Evolutionary conservation across 2,329 filamentous ascomycete species (phyloP), one percentile per base, ranked within the genome.

Genomic region (Fusarium caatingaense): DNA sequence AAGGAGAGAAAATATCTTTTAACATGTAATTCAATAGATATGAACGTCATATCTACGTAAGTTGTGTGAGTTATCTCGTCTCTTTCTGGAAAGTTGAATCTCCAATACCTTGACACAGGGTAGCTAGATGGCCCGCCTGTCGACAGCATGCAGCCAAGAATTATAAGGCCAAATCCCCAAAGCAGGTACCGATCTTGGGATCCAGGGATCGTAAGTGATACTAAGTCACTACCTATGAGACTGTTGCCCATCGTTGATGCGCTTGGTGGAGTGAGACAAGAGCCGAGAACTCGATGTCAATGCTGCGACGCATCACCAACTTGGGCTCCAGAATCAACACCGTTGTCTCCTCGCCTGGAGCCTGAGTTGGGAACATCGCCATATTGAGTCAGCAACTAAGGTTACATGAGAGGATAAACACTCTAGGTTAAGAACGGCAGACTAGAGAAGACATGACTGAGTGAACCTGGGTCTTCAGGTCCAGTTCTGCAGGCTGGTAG

Each of bases 121-220:
- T 30, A 18, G 13, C 15, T 12, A 3, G 8, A n/a, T 13, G 8
- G 32, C 18, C 25, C 7, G 25, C 25, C 53, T 41, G 13, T 23
- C 20, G 45, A 32, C 44, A 18, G 34, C 53, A 60, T 67, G 69
- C 61, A 37, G 50, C 54, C 63, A 66, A 56, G 70, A 55, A 60
- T 55, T 4, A 60, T 21, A 56, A 46, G 60, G 51, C 46, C 57
- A 58, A 62, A 44, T 37, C 49, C 37, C 58, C 44, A 32, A 55
- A 42, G 47, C 42, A 56, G 47, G 50, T 28, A 13, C 23, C 21
- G 21, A 23, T 55, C 50, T 66, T n/a, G 30, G 13, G 15, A 56
- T 49, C 28, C 40, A 62, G 30, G 40, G 51, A 18, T 47, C n/a
- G 21, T 32, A 30, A 21, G 8, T 13, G 18, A 37, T 42, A 28